A percentile compares a stretch with the other conserved stretches of the same genome.
phyloP scores from a whole-genome alignment of 108 stramenopile genomes.

The Discostella pseudostelligera region DNA sequence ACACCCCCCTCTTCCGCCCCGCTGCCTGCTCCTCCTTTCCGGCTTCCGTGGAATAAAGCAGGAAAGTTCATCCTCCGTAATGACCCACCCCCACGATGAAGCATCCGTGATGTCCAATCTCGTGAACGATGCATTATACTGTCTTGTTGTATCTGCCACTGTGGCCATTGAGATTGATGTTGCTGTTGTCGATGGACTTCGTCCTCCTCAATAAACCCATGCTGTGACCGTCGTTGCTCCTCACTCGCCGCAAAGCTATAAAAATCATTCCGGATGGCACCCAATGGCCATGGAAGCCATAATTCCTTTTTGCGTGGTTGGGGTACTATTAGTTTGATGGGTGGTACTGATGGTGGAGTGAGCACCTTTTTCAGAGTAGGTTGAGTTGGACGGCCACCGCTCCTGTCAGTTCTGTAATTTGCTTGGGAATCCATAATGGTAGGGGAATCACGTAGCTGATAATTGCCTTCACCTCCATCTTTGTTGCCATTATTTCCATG shows the following conservation, averaged over 20 bases:
- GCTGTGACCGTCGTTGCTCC: constrained; percentile 10
- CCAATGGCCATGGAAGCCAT: constrained; percentile 52
- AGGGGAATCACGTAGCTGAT: no score
- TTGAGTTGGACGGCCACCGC: not conserved
- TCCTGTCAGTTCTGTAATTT: no score
- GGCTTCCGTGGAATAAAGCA: not conserved
- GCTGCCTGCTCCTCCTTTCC: constrained; percentile 1
- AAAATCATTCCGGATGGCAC: constrained; percentile 41
- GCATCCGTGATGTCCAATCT: not conserved
- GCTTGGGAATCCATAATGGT: no score
- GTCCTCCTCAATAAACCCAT: not conserved
- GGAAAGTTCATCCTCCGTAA: not conserved
- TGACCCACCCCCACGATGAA: not conserved
- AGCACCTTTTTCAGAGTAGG: not conserved
- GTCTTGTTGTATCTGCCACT: not conserved
- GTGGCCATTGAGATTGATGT: no score
- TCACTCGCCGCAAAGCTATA: constrained; percentile 23
- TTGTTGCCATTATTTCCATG: no score
- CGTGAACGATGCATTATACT: not conserved
- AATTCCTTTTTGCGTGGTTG: constrained; percentile 48
- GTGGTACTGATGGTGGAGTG: not conserved
- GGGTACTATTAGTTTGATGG: constrained; percentile 15
- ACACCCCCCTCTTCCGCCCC: no score
- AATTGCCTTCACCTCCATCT: no score
- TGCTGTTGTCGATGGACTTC: not conserved